These are phyloP conservation scores for Tetraselmis striata DNA, from an alignment of 139 green algal species.

Conservation along the genomic window DNA sequence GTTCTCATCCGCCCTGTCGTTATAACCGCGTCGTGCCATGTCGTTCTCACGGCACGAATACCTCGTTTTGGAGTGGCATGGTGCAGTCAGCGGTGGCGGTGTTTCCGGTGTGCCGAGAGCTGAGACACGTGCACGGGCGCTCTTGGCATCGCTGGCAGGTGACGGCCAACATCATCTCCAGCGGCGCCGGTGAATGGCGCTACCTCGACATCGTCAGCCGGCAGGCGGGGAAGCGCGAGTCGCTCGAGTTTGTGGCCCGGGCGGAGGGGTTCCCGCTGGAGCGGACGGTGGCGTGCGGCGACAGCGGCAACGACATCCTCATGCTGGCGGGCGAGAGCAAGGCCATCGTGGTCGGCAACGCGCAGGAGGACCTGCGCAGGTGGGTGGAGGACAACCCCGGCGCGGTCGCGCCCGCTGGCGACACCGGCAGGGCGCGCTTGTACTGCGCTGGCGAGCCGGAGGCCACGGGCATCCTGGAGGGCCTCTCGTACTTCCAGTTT, in stretches of 20 bases:
- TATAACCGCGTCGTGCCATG: no score
- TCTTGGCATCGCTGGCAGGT: no score
- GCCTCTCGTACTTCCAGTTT: constrained; percentile 55
- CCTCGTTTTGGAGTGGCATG: no score
- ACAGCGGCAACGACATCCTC: constrained; percentile 51
- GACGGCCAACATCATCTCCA: constrained; percentile 28
- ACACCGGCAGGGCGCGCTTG: constrained; percentile 15
- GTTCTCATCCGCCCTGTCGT: no score
- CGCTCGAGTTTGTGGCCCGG: background rate
- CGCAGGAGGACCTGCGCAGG: constrained; percentile 56
- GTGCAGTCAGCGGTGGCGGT: no score
- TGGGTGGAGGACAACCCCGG: constrained; percentile 37
- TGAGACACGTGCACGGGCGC: no score
- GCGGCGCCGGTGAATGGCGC: constrained; percentile 47
- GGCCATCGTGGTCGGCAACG: constrained; percentile 75
- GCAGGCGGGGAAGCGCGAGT: constrained; percentile 38
- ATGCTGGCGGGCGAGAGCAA: constrained; percentile 49
- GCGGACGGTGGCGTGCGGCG: constrained; percentile 40
- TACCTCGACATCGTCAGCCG: constrained; percentile 52
- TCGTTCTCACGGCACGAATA: no score
- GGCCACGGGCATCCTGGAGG: constrained; percentile 69
- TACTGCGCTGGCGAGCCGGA: constrained; percentile 21
- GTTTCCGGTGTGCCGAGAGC: no score
- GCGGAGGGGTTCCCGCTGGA: constrained; percentile 10
- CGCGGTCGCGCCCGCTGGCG: background rate